Base-by-base conservation (phyloP, 1,139 yeast species). In the Saccharomyces hybrid region DNA sequence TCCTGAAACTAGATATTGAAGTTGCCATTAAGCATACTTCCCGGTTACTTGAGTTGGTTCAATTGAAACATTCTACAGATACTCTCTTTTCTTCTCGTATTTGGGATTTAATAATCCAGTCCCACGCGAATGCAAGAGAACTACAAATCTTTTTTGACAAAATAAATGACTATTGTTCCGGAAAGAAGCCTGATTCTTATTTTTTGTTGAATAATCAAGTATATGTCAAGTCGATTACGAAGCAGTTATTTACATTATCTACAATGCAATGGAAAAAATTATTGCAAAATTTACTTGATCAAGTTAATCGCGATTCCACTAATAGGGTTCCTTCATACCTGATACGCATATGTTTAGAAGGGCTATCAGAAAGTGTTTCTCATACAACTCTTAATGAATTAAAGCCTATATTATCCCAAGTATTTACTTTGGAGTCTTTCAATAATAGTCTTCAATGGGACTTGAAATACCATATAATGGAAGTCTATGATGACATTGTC, bases 111-210 rank as follows among this genome's bases (percentile, higher is more conserved):
- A 59, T 84, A 14, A 68, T 82, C 2, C 69, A 72, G 8, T 78
- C 85, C 9, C 79, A 77, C 63, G 72, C 76, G 4, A 78, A 74
- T 60, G 84, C 84, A 5, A 79, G 95, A 72, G 89, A 84, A 53
- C 72, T 82, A 48, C 70, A 70, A 8, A 68, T 70, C 4, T 85
- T 86, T 59, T 73, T 82, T 51, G 67, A 25, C 16, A 48, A 31
- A 26, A 25, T 51, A 25, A 50, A 47, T 26, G 25, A 14, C 3
- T 47, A 51, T 14, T 38, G 44, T 38, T 38, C 25, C 25, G 25
- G 4, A 38, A 38, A 38, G 11, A 13, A 13, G 3, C 26, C 44
- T 5, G 44, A 38, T 20, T 38, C 44, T 11, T 38, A 16, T 38
- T 38, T 38, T 38, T 16, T 38, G 11, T 5, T 38, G 5, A 38